A percentile compares a stretch with the other conserved stretches of the same genome.
These are phyloP conservation scores for Prunella vulgaris DNA, from an alignment of 257 asterid species.

Conservation along the genomic window DNA sequence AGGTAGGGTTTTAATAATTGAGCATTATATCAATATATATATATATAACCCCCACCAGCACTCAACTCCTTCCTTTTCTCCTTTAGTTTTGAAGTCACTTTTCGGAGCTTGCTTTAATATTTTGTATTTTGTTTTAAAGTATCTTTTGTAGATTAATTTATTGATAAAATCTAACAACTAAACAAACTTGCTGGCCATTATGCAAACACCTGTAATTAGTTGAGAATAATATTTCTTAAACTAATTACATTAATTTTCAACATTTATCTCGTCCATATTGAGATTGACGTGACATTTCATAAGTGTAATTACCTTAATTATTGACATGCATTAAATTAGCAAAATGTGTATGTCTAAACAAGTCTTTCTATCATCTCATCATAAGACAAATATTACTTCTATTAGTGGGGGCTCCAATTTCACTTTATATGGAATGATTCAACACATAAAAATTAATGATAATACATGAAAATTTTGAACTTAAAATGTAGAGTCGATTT, in stretches of 20 bases:
- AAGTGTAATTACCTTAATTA: no score
- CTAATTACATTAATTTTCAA: constrained; percentile 5
- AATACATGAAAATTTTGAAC: no score
- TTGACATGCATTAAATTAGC: no score
- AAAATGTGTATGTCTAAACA: no score
- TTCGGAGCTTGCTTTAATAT: constrained; percentile 18
- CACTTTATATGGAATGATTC: no score
- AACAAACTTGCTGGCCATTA: constrained; percentile 24
- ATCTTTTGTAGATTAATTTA: neutral
- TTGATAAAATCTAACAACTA: constrained; percentile 18
- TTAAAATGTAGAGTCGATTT: no score
- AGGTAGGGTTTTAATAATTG: constrained; percentile 38
- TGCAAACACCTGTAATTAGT: constrained; percentile 24
- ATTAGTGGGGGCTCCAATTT: no score
- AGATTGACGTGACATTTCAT: neutral
- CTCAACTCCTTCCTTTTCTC: constrained; percentile 12
- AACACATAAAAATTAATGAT: no score
- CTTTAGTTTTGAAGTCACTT: constrained; percentile 25
- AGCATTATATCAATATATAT: constrained; percentile 34
- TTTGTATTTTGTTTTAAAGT: constrained; percentile 18
- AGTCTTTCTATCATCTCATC: no score
- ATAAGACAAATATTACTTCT: no score
- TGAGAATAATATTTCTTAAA: neutral
- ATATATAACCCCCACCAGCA: constrained; percentile 21
- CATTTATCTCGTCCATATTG: neutral